Base-by-base conservation (phyloP, 306 rosid genomes). In the Cyclanthera cordifolia region DNA sequence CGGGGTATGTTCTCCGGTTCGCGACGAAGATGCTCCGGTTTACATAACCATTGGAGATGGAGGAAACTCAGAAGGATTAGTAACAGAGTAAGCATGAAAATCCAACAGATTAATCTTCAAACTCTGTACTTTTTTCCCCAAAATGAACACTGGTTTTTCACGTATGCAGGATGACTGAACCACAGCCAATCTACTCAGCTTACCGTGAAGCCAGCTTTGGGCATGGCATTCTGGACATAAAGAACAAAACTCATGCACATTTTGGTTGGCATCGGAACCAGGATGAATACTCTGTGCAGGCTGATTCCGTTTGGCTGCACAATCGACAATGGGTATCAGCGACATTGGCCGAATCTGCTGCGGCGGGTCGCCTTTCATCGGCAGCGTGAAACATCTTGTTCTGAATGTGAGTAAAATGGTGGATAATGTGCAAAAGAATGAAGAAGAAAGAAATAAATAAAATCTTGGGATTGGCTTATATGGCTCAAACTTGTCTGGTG, bases 1-100 rank as follows among this genome's bases (percentile, higher is more conserved):
- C 55, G 87, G 87, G 23, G 0, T 74, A 47, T 86, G 89, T 79
- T 74, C 71, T 67, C 89, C 92, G 55, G 27, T 61, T 10, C 56
- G 59, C 1, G 84, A 84, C 69, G 55, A 24, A 58, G 74, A 80
- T 51, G 90, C 95, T 30, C 95, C 91, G 9, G 82, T 90, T 66
- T 87, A 90, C 71, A 80, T 87, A 77, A 85, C 96, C 8, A 78
- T 90, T 72, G 96, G 91, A 72, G 96, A 85, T 78, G 95, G 95
- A 69, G 96, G 96, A 72, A 87, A 90, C 74, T 75, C 86, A 53
- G 88, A 90, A 87, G 95, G 95, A 79, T 60, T 87, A 59, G 83
- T 39, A 17, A 82, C 88, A 2, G 72, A 61, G 96, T 87, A 82
- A 2, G 87, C 74, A 57, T 56, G 34, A 2, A 21, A 50, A 3